phyloP scores from a whole-genome alignment of 305 asterid species.

The Solanum hybrid region DNA sequence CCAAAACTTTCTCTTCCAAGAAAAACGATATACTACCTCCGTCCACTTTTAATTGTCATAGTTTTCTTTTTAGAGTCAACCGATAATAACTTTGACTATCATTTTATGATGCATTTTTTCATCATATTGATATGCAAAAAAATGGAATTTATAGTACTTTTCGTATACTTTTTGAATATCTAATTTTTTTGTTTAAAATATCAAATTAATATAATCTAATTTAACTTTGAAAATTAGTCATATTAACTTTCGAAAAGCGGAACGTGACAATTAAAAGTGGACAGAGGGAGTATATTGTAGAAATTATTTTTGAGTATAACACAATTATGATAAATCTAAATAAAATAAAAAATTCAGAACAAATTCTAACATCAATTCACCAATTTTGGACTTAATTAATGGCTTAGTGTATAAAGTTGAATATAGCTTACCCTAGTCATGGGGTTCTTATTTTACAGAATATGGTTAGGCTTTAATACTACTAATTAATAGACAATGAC shows the following conservation, averaged over 20 bases:
- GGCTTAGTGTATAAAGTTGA: background rate
- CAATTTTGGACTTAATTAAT: background rate
- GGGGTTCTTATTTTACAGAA: constrained; percentile 18
- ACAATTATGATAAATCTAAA: background rate
- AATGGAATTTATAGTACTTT: too few relatives aligned
- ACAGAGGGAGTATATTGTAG: background rate
- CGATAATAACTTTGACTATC: too few relatives aligned
- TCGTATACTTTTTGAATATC: background rate
- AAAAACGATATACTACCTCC: background rate
- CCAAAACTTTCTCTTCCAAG: background rate
- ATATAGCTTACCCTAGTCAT: constrained; percentile 34
- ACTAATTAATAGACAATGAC: background rate
- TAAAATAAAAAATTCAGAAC: background rate
- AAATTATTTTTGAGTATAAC: background rate
- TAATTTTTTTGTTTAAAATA: too few relatives aligned
- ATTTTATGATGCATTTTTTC: too few relatives aligned
- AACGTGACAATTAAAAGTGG: background rate
- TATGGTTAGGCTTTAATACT: background rate
- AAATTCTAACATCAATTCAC: background rate
- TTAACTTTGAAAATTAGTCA: background rate
- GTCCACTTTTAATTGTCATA: too few relatives aligned
- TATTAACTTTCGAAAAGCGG: background rate
- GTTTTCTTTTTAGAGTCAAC: too few relatives aligned
- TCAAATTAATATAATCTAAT: too few relatives aligned
- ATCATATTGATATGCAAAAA: too few relatives aligned